phyloP scores from a whole-genome alignment of 1,139 yeast genomes.

The Magnusiomyces magnusii region DNA sequence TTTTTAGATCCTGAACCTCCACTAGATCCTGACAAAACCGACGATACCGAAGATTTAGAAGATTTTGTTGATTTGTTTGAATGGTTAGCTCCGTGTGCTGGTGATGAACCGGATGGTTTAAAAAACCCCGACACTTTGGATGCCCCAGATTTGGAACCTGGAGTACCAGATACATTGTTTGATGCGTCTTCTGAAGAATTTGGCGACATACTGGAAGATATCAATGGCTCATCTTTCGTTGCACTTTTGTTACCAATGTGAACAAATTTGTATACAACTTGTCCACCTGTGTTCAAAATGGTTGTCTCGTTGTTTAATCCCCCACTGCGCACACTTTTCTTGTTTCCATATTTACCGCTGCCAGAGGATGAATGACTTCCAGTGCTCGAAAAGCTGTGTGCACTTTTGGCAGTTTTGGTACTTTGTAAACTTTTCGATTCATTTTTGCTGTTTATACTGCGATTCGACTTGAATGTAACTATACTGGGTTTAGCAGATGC shows the following conservation, averaged over 20 bases:
- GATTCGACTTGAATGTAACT: too few relatives aligned
- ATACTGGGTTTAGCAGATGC: too few relatives aligned
- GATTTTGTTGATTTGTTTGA: not conserved
- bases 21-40: not conserved
- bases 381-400: not conserved
- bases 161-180: not conserved
- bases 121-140: not conserved
- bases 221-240: not conserved
- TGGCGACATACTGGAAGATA: not conserved
- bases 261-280: not conserved
- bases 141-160: not conserved
- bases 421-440: not conserved
- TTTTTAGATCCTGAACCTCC: not conserved
- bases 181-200: not conserved
- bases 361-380: not conserved
- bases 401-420: not conserved
- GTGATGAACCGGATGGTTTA: too few relatives aligned
- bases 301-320: not conserved
- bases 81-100: not conserved
- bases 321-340: not conserved
- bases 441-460: too few relatives aligned
- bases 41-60: not conserved
- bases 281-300: not conserved
- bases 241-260: not conserved
- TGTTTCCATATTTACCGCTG: not conserved